Evolutionary conservation across 2,329 filamentous ascomycete genomes (phyloP).

Genomic region (Biscogniauxia marginata): DNA sequence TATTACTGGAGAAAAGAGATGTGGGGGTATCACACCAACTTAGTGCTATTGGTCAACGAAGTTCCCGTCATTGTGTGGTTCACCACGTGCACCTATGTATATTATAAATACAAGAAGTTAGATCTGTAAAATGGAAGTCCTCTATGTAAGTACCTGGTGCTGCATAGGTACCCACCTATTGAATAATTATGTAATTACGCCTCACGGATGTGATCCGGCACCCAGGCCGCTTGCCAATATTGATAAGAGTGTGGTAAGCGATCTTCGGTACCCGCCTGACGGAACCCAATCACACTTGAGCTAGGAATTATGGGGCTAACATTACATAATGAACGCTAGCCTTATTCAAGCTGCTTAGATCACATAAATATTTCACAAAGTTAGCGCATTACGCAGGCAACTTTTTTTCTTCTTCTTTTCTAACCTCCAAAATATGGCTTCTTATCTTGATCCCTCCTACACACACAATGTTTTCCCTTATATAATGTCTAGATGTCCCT

Average conservation of each 20-base stretch:
- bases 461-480: too few relatives aligned
- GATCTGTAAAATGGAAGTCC: too few relatives aligned
- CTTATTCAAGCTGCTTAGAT: neutral
- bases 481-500: too few relatives aligned
- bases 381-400: neutral
- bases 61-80: neutral
- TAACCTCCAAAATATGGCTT: too few relatives aligned
- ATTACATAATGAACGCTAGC: constrained; percentile 1
- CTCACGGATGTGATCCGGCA: too few relatives aligned
- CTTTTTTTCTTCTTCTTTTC: neutral
- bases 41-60: neutral
- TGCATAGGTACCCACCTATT: too few relatives aligned
- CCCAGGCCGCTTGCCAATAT: too few relatives aligned
- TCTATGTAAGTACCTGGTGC: too few relatives aligned
- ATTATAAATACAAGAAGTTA: too few relatives aligned
- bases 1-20: neutral
- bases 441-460: too few relatives aligned
- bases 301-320: neutral
- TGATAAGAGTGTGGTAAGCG: neutral
- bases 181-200: too few relatives aligned
- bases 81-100: neutral
- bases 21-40: neutral
- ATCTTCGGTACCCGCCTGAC: neutral
- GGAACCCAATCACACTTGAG: neutral
- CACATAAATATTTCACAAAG: neutral